Conservation (phyloP, 164 flowering plant species). For the Aristolochia contorta region DNA sequence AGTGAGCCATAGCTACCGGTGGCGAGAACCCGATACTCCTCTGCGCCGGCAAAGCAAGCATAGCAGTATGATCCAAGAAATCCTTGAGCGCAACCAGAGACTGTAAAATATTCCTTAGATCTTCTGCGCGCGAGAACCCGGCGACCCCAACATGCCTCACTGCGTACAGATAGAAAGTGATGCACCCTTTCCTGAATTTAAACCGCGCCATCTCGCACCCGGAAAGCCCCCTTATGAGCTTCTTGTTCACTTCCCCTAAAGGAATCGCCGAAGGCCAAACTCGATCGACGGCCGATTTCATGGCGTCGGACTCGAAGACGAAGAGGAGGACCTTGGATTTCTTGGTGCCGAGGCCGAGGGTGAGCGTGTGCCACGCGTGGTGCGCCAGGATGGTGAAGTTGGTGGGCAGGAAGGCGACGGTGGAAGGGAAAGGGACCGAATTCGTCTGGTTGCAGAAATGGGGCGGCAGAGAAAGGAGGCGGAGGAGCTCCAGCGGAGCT, state of each 20-base stretch:
- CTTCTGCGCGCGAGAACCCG: constrained; percentile 63
- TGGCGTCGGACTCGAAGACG: constrained; percentile 56
- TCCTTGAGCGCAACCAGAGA: constrained; percentile 72
- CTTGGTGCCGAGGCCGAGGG: constrained; percentile 88
- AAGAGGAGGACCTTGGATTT: constrained; percentile 83
- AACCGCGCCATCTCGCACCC: constrained; percentile 86
- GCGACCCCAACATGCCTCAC: constrained; percentile 40
- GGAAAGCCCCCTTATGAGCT: constrained; percentile 44
- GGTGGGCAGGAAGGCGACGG: constrained; percentile 70
- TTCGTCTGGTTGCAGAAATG: constrained; percentile 7
- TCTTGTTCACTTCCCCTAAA: constrained; percentile 78
- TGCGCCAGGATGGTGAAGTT: constrained; percentile 94
- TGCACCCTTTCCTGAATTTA: constrained; percentile 87
- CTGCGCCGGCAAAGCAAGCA: constrained; percentile 88
- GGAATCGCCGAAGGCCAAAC: constrained; percentile 79
- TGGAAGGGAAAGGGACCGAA: constrained; percentile 48
- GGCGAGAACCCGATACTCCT: constrained; percentile 34
- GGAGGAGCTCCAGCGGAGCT: constrained; percentile 45
- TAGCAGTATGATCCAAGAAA: constrained; percentile 92
- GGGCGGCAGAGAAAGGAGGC: constrained; percentile 50
- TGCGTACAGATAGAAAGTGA: constrained; percentile 81
- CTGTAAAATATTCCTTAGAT: constrained; percentile 49
- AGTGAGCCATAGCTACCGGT: constrained; percentile 52
- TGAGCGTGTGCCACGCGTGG: constrained; percentile 95
- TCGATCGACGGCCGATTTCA: constrained; percentile 47